Conservation (phyloP, 768 basidiomycete species). For the Mycena metata region DNA sequence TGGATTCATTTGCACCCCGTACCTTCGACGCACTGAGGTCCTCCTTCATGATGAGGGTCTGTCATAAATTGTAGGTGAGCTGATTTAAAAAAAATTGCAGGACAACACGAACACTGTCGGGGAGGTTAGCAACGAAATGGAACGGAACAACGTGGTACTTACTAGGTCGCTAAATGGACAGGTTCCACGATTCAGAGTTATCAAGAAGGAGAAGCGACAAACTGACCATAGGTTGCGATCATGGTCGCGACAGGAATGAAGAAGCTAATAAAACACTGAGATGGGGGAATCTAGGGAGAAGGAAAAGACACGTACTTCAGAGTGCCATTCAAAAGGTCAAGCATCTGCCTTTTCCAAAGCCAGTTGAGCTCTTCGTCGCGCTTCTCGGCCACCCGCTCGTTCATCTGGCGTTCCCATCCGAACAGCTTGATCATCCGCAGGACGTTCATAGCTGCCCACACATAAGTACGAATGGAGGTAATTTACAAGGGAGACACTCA, state of each 20-base stretch:
- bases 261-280: constrained; percentile 53
- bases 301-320: constrained; percentile 56
- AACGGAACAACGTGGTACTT: constrained; percentile 1
- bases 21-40: constrained; percentile 54
- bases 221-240: constrained; percentile 68
- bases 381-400: constrained; percentile 65
- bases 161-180: constrained; percentile 30
- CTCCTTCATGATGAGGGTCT: constrained; percentile 58
- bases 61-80: constrained; percentile 5
- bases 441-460: constrained; percentile 62
- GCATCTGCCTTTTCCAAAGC: constrained; percentile 62
- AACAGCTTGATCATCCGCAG: constrained; percentile 83
- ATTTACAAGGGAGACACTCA: constrained; percentile 44
- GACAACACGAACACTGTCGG: constrained; percentile 19
- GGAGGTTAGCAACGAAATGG: not conserved
- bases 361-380: constrained; percentile 72
- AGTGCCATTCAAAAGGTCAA: constrained; percentile 61
- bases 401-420: constrained; percentile 74
- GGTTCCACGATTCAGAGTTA: not conserved
- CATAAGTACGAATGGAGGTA: constrained; percentile 44
- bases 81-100: not conserved
- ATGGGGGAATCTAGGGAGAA: not conserved
- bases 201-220: not conserved
- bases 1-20: too few species aligned
- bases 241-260: constrained; percentile 75